Conservation (phyloP, 257 asterid species). For the Nicotiana tabacum region DNA sequence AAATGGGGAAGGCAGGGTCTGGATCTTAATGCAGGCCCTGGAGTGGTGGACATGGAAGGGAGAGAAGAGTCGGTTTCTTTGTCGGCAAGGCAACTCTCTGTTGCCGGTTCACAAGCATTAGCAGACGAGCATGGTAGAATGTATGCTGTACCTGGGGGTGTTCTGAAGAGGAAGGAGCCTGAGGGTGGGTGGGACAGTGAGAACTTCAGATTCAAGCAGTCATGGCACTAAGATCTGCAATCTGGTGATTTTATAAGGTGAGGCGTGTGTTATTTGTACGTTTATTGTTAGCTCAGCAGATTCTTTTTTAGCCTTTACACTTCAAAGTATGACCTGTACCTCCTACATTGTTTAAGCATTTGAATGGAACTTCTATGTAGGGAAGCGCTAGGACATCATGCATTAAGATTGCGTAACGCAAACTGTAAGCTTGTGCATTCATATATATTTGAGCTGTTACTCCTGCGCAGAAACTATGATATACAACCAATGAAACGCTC, state of each 20-base stretch:
- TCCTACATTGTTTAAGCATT: not conserved
- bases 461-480: not conserved
- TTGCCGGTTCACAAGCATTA: conserved; percentile 52
- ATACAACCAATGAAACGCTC: not conserved
- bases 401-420: not conserved
- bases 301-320: not conserved
- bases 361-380: not conserved
- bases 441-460: not conserved
- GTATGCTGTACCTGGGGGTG: conserved; percentile 45
- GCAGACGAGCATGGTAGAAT: conserved; percentile 64
- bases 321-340: not conserved
- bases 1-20: conserved; percentile 72
- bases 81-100: conserved; percentile 50
- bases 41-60: conserved; percentile 50
- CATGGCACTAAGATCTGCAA: conserved; percentile 49
- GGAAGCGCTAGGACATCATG: conserved; percentile 4
- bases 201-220: conserved; percentile 61
- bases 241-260: conserved; percentile 4
- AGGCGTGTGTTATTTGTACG: conserved; percentile 21
- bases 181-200: conserved; percentile 78
- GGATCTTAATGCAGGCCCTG: conserved; percentile 88
- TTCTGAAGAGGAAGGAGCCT: conserved; percentile 67
- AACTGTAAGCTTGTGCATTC: conserved; percentile 1
- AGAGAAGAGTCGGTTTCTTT: conserved; percentile 50
- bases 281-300: not conserved